A percentile compares a stretch with the other conserved stretches of the same genome.
Evolutionary conservation across 345 rosid species (phyloP).

Genomic region (Hibiscus syriacus): DNA sequence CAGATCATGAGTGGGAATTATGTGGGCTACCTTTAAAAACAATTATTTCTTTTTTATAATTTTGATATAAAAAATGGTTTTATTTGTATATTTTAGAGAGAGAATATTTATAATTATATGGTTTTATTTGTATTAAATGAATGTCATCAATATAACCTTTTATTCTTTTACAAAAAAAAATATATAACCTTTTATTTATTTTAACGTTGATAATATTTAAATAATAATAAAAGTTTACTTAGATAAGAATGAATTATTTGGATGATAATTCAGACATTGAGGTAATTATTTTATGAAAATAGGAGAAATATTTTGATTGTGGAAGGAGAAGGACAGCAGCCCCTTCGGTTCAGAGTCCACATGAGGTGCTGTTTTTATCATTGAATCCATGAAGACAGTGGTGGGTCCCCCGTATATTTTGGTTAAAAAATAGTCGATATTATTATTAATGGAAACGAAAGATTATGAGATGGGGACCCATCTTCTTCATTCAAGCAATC

Average conservation of each 20-base stretch:
- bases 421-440: conserved; percentile 37
- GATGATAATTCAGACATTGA: no score
- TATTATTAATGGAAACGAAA: conserved; percentile 30
- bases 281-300: no score
- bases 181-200: no score
- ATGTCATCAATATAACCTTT: no score
- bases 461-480: conserved; percentile 43
- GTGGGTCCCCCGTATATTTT: conserved; percentile 60
- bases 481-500: conserved; percentile 78
- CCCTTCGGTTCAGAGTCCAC: conserved; percentile 98
- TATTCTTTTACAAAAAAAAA: no score
- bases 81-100: not conserved
- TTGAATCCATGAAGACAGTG: conserved; percentile 95
- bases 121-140: no score
- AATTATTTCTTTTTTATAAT: not conserved
- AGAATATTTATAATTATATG: no score
- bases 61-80: no score
- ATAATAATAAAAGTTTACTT: no score
- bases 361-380: conserved; percentile 98
- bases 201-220: no score
- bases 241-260: no score
- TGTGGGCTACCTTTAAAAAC: conserved; percentile 50
- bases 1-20: conserved; percentile 86
- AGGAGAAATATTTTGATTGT: no score
- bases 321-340: conserved; percentile 79